Base-by-base conservation (phyloP, 768 basidiomycete genomes). In the Naganishia antarctica region DNA sequence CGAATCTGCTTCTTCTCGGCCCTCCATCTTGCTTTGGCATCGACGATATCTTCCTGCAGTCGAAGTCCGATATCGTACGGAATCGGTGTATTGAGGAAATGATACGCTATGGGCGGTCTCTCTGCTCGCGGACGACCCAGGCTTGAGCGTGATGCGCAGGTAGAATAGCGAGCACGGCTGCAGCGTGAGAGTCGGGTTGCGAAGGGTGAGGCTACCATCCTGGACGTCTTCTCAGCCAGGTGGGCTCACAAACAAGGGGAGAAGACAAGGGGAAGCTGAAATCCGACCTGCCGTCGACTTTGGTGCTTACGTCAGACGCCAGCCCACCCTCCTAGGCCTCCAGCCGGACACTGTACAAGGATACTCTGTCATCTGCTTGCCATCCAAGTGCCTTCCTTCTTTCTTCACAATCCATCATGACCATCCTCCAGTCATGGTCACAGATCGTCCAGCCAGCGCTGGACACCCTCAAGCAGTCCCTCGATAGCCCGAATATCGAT, bases 51-150 rank as follows among this genome's bases (percentile, higher is more conserved):
- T 53, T 77, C 71, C 67, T 80, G 80, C n/a, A 80, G 71, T 53
- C 71, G 70, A 34, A 79, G 64, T 8, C 76, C 78, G 3, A 72
- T 66, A 8, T 79, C 74, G 73, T 96, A 97, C 0, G 90, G 88
- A 37, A 96, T 74, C 26, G 91, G 92, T n/a, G 77, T 79, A 34
- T 77, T 79, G 78, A 94, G 93, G 73, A 84, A 80, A 74, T 94
- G 88, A 76, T 86, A 91, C 67, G 87, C 76, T 59, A 92, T 80
- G 11, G 90, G 87, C 21, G 51, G 44, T n/a, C 40, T 16, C 21
- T 63, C 41, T 9, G 26, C 26, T 2, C 34, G 51, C 15, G 59
- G 40, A 8, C 44, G 51, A 29, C 21, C 16, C 4, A 40, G 9
- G 53, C 7, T 34, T 3, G 29, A n/a, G 11, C 31, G 50, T 31